These are phyloP conservation scores for Apiospora sp. DNA, from an alignment of 2,329 filamentous ascomycete species.

Conservation along the genomic window DNA sequence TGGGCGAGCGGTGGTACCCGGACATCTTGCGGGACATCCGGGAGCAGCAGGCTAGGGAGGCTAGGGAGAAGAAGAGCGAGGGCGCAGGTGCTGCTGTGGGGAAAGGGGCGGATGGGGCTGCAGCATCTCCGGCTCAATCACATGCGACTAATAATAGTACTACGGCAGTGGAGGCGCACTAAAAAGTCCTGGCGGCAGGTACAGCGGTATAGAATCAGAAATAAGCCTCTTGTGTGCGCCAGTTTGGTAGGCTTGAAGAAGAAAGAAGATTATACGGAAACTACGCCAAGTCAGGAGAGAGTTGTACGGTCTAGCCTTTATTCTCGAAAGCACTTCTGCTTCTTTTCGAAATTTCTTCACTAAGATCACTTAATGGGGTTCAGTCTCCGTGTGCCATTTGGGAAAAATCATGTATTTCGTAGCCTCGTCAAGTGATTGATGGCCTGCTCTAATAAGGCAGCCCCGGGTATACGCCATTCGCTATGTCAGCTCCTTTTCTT, in stretches of 20 bases:
- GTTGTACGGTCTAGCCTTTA: background rate
- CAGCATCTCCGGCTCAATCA: slow-evolving; percentile 14
- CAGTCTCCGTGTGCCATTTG: background rate
- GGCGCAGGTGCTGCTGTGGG: slow-evolving; percentile 25
- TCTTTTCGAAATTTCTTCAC: too few relatives aligned
- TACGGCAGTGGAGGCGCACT: slow-evolving; percentile 23
- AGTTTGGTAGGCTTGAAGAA: background rate
- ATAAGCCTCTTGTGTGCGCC: background rate
- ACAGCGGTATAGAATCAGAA: background rate
- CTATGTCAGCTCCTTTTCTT: slow-evolving; percentile 30
- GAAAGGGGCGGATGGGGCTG: slow-evolving; percentile 4
- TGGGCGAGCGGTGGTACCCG: slow-evolving; percentile 82
- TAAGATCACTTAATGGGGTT: background rate
- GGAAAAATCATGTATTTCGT: slow-evolving; percentile 25
- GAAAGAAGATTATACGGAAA: background rate
- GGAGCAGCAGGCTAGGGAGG: slow-evolving; percentile 61
- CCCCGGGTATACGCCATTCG: slow-evolving; percentile 32
- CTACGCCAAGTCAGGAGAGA: background rate
- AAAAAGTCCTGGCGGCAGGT: background rate
- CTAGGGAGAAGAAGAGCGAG: slow-evolving; percentile 34
- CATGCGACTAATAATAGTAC: slow-evolving; percentile 7
- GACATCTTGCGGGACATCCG: slow-evolving; percentile 66
- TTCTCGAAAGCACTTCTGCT: background rate
- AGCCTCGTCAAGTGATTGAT: slow-evolving; percentile 26
- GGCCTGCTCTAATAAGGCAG: slow-evolving; percentile 15